Evolutionary conservation across 768 basidiomycete species (phyloP), one percentile per base, ranked within the genome.

Genomic region (Fomitopsis serialis): DNA sequence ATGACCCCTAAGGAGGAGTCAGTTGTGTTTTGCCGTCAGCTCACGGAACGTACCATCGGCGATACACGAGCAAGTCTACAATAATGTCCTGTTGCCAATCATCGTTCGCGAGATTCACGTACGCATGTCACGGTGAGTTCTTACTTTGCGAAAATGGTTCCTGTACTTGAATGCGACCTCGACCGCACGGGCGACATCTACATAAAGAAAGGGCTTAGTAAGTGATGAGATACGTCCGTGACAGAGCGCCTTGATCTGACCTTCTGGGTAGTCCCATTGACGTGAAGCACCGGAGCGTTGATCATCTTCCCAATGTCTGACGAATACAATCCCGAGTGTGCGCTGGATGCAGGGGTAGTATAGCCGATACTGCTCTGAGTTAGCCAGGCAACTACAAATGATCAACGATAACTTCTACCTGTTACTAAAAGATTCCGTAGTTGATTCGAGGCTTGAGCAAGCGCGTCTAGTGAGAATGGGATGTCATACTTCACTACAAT

Each of bases 241-340:
- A 53, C 19, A 56, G 19, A 40, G 7, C 6, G 7, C 6, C 37
- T 40, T 6, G 15, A 40, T 6, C 54, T 48, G 43, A 72, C 89
- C 90, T 78, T 96, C 92, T 0, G 92, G 91, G 65, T 87, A 73
- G 66, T 97, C 94, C 93, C 93, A 58, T 95, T 97, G 54, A 94
- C 91, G 56, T 96, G 94, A 19, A 96, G 66, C 3, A 95, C 81
- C 1, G 93, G 94, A 0, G 89, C 84, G 54, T 90, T 87, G 60
- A 94, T 85, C 87, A 90, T 91, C 70, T 95, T 95, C 5, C 87
- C 90, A 35, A 90, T 73, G 64, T 92, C 91, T 0, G 90, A 90
- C 63, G 89, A 93, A 63, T 97, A 97, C 32, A 89, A 63, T 0
- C 89, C 92, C 1, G 92, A 94, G 7, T 93, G 81, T 13, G 90